A percentile compares a stretch with the other conserved stretches of the same genome.
Conservation (phyloP, 106 monocot species). For the Acorus calamus region DNA sequence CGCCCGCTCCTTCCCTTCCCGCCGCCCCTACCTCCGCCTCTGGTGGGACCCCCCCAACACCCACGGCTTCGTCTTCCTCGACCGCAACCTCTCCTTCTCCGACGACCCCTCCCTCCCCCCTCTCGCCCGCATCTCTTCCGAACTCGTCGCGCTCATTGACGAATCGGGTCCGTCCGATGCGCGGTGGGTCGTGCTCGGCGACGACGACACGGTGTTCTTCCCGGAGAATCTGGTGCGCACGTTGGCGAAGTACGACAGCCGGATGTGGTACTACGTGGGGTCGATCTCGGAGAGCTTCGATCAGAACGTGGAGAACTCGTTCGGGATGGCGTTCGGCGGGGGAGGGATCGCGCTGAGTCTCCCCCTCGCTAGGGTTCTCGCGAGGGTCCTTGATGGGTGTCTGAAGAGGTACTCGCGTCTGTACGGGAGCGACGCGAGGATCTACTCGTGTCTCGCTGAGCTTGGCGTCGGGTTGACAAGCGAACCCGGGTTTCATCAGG, state of each 20-base stretch:
- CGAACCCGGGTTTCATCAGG: conserved; percentile 95
- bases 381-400: conserved; percentile 65
- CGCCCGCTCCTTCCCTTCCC: conserved; percentile 21
- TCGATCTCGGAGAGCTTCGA: conserved; percentile 49
- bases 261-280: conserved; percentile 60
- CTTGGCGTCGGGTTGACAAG: conserved; percentile 62
- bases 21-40: conserved; percentile 38
- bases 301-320: conserved; percentile 52
- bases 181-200: conserved; percentile 80
- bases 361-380: conserved; percentile 56
- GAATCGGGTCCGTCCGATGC: conserved; percentile 6
- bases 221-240: conserved; percentile 43
- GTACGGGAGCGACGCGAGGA: conserved; percentile 76
- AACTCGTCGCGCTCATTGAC: conserved; percentile 22
- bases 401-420: conserved; percentile 60
- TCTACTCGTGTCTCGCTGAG: conserved; percentile 67
- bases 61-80: not conserved
- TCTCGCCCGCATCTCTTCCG: conserved; percentile 42
- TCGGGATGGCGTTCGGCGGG: conserved; percentile 84
- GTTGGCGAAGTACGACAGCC: conserved; percentile 55
- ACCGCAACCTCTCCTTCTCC: conserved; percentile 8
- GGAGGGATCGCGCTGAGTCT: conserved; percentile 78
- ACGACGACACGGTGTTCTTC: conserved; percentile 89
- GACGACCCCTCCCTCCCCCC: conserved; percentile 28
- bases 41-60: conserved; percentile 40